These are phyloP conservation scores for Mychonastes homosphaera DNA, from an alignment of 139 green algal species.

Conservation along the genomic window DNA sequence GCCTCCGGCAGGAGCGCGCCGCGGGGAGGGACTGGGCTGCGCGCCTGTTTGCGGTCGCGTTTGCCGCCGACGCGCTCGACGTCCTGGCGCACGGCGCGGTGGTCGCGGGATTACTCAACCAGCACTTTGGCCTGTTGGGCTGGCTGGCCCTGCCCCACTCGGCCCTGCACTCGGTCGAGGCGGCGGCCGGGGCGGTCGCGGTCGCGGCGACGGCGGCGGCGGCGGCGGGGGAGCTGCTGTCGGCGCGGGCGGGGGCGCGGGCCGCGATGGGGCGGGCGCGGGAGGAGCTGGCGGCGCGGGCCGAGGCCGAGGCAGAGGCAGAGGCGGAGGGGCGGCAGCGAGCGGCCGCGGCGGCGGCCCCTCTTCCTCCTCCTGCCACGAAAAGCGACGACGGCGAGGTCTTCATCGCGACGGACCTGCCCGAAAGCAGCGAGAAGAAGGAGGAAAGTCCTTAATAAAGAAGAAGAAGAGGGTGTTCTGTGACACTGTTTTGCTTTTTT, in stretches of 20 bases:
- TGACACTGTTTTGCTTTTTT: neutral
- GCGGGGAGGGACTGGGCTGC: slow-evolving; percentile 16
- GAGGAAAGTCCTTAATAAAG: neutral
- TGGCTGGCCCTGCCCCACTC: slow-evolving; percentile 9
- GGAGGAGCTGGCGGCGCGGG: slow-evolving; percentile 2
- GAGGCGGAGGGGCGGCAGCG: too few relatives aligned
- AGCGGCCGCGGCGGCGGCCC: neutral
- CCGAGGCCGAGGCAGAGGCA: slow-evolving; percentile 10
- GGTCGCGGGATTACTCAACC: slow-evolving; percentile 33
- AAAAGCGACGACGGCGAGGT: neutral
- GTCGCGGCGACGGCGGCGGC: slow-evolving; percentile 30
- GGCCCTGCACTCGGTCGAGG: slow-evolving; percentile 29
- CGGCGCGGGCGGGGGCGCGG: slow-evolving; percentile 1
- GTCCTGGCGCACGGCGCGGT: slow-evolving; percentile 31
- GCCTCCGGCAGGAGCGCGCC: slow-evolving; percentile 21
- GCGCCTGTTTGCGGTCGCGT: slow-evolving; percentile 25
- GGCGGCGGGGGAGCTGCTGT: slow-evolving; percentile 22
- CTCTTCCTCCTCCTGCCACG: neutral
- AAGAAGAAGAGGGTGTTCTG: neutral
- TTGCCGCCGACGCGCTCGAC: slow-evolving; percentile 33
- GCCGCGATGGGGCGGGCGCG: neutral
- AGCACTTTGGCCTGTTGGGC: slow-evolving; percentile 20
- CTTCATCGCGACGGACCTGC: neutral
- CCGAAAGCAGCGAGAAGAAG: neutral
- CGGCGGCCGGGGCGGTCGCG: slow-evolving; percentile 23